Evolutionary conservation across 208 protist species (phyloP), one percentile per base, ranked within the genome.

Genomic region (Acanthamoeba pearcei): DNA sequence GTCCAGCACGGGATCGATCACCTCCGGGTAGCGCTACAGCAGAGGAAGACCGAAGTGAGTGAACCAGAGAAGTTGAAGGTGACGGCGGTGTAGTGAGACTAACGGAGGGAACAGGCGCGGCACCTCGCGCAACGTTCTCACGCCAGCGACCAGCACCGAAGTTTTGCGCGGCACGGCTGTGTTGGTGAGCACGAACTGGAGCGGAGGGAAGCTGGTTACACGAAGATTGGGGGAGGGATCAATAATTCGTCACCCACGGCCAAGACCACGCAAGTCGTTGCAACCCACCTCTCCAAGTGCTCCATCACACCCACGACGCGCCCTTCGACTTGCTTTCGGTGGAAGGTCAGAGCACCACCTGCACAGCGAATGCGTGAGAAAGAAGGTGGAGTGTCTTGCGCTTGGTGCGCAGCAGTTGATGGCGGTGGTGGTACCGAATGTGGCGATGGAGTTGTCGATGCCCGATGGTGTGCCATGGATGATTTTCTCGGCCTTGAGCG

Each of bases 391-490:
- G 4, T 15, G 62, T 83, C 19, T 29, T 17, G 13, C 24, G 74
- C 24, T 64, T 46, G 10, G 49, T 53, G 49, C 49, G 12, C 13
- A 15, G 49, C 12, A 53, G 12, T 4, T n/a, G 6, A 0, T 35
- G 12, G 9, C 4, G 35, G n/a, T 10, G 49, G 51, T 8, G 12
- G 9, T 62, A 82, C 97, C 97, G 55, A 89, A 97, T 6, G 95
- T 96, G 35, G 29, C 64, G 19, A 98, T 96, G 29, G 95, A 91
- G 74, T 98, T 98, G 86, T 98, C 97, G 42, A 98, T 94, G 32
- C 97, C 97, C 3, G 96, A 97, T n/a, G 97, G 97, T 24, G 89
- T 97, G 62, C 96, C 96, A 85, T 98, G 97, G 49, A 98, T 95
- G n/a, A 98, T 83, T 42, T 95, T 89, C 82, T 98, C 97, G 8